Conservation (phyloP, 345 rosid genomes). For the Pistacia vera region DNA sequence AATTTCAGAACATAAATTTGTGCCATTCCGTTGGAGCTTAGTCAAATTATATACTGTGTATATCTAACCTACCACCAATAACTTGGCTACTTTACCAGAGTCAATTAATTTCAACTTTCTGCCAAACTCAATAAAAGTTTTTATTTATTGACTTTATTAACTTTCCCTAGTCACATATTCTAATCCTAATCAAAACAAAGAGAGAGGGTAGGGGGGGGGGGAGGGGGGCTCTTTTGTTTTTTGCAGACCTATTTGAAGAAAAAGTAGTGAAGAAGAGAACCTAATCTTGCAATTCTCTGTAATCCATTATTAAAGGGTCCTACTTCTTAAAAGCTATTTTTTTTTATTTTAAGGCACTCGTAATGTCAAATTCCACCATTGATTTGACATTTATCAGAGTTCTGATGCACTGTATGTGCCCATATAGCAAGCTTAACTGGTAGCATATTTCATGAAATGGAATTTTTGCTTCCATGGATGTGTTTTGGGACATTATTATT, state of each 20-base stretch:
- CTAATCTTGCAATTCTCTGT: conserved; percentile 7
- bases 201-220: too few species aligned
- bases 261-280: neutral
- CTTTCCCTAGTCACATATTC: too few species aligned
- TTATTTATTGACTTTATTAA: neutral
- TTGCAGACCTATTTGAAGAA: neutral
- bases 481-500: neutral
- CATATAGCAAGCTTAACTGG: neutral
- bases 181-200: too few species aligned
- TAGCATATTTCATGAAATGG: neutral
- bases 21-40: neutral
- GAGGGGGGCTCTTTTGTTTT: neutral
- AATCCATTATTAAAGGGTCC: conserved; percentile 15
- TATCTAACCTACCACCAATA: neutral
- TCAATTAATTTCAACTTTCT: conserved; percentile 7
- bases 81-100: neutral
- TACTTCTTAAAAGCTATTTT: neutral
- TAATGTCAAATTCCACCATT: neutral
- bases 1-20: neutral
- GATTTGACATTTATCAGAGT: neutral
- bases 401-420: neutral
- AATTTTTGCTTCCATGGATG: neutral
- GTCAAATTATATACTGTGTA: neutral
- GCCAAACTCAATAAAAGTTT: neutral
- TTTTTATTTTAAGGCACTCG: neutral